Evolutionary conservation across 1,139 yeast species (phyloP).

Genomic region (Hemisphaericaspora lyxosophila): DNA sequence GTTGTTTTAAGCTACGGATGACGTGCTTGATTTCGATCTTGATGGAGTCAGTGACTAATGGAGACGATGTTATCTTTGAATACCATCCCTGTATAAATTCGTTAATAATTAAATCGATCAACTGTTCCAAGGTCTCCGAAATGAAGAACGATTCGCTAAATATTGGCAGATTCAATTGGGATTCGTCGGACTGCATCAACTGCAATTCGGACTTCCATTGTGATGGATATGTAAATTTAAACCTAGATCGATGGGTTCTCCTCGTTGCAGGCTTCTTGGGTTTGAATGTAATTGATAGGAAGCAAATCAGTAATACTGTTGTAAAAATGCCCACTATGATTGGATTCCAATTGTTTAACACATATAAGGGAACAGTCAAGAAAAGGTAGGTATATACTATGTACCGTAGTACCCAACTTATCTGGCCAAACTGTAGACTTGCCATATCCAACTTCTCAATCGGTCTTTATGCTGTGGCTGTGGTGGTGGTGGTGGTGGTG

Average conservation of each 20-base stretch:
- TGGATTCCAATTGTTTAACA: not conserved
- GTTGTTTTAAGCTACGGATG: conserved; percentile 36
- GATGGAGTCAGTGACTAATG: conserved; percentile 55
- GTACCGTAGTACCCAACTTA: not conserved
- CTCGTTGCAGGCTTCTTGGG: conserved; percentile 13
- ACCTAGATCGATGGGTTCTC: conserved; percentile 11
- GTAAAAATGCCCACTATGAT: not conserved
- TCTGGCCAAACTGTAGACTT: not conserved
- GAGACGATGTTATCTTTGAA: conserved; percentile 43
- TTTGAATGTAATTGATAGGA: conserved; percentile 2
- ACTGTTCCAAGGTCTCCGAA: conserved; percentile 51
- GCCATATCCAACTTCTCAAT: not conserved
- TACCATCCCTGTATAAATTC: conserved; percentile 74
- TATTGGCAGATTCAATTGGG: conserved; percentile 25
- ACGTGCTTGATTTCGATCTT: conserved; percentile 48
- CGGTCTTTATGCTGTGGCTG: no score
- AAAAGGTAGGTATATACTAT: not conserved
- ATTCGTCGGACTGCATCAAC: conserved; percentile 9
- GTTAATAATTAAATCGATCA: conserved; percentile 52
- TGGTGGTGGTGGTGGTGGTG: no score
- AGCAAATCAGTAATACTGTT: not conserved
- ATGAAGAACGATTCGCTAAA: conserved; percentile 53
- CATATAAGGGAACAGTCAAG: not conserved
- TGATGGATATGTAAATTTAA: conserved; percentile 25
- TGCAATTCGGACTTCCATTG: conserved; percentile 28